These are phyloP conservation scores for Botryotinia calthae DNA, from an alignment of 2,329 filamentous ascomycete species.

Conservation along the genomic window DNA sequence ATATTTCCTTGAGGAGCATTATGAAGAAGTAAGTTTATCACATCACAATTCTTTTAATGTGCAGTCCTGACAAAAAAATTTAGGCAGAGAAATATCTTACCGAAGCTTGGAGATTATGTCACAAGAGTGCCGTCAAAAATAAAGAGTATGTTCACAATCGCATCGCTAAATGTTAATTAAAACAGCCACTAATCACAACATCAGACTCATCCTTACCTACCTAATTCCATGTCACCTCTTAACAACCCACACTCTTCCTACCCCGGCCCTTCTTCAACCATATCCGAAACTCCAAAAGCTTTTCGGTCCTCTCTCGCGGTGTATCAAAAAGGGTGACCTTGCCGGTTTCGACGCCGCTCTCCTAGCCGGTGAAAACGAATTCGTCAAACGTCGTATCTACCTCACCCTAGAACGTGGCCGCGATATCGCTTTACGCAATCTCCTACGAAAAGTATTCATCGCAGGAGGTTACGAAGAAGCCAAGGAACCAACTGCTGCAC, in stretches of 20 bases:
- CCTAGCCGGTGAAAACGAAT: slow-evolving; percentile 80
- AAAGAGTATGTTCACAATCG: slow-evolving; percentile 54
- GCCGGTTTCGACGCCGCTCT: slow-evolving; percentile 81
- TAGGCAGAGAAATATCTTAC: slow-evolving; percentile 78
- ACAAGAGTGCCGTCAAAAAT: slow-evolving; percentile 69
- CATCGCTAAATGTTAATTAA: neutral
- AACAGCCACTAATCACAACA: slow-evolving; percentile 21
- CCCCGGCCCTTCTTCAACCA: slow-evolving; percentile 63
- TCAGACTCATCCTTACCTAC: slow-evolving; percentile 85
- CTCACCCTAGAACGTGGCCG: slow-evolving; percentile 88
- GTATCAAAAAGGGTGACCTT: slow-evolving; percentile 81
- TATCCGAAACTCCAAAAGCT: slow-evolving; percentile 75
- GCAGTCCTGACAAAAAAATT: slow-evolving; percentile 4
- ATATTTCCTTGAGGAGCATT: slow-evolving; percentile 93
- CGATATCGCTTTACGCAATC: slow-evolving; percentile 87
- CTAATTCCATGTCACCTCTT: slow-evolving; percentile 91
- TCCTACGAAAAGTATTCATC: slow-evolving; percentile 88
- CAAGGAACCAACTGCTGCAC: slow-evolving; percentile 64
- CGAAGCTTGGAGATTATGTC: slow-evolving; percentile 78
- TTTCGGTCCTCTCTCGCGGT: slow-evolving; percentile 73
- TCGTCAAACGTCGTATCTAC: slow-evolving; percentile 90
- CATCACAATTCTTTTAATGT: neutral
- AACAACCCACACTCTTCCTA: slow-evolving; percentile 82
- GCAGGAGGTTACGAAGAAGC: slow-evolving; percentile 76
- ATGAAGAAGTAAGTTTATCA: slow-evolving; percentile 61